A percentile compares a stretch with the other conserved stretches of the same genome.
These are phyloP conservation scores for Aureobasidium sp. DNA, from an alignment of 2,329 filamentous ascomycete species.

Conservation along the genomic window DNA sequence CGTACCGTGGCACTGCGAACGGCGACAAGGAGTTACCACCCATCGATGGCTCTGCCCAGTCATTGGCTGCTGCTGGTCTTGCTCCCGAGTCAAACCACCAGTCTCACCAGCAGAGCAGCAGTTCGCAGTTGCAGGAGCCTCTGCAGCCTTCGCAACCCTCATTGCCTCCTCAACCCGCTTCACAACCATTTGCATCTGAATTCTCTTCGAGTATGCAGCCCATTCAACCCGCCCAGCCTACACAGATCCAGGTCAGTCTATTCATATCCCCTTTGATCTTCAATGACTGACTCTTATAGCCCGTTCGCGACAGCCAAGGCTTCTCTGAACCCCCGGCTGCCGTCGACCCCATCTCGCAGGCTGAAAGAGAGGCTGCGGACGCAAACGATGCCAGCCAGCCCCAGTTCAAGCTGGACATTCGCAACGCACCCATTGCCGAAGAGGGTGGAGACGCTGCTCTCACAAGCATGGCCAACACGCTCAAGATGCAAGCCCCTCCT, in stretches of 20 bases:
- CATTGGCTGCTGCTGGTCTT: conserved; percentile 13
- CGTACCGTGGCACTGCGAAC: conserved; percentile 2
- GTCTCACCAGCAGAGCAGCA: conserved; percentile 28
- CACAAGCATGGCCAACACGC: conserved; percentile 66
- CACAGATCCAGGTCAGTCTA: not conserved
- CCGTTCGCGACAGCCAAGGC: conserved; percentile 63
- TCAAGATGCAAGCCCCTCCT: conserved; percentile 57
- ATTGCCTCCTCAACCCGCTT: not conserved
- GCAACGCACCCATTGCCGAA: conserved; percentile 69
- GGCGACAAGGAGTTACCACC: not conserved
- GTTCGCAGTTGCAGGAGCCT: conserved; percentile 28
- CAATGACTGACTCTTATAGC: conserved; percentile 17
- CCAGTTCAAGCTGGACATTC: conserved; percentile 71
- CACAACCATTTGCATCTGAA: conserved; percentile 17
- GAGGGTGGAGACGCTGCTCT: conserved; percentile 68
- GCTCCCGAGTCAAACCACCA: conserved; percentile 7
- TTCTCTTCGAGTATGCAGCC: conserved; percentile 7
- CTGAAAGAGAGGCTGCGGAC: conserved; percentile 57
- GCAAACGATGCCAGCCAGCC: conserved; percentile 51
- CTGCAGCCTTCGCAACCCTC: conserved; percentile 20
- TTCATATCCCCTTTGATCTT: conserved; percentile 10
- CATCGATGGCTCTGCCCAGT: conserved; percentile 13
- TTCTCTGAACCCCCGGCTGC: conserved; percentile 65
- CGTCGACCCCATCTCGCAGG: conserved; percentile 56
- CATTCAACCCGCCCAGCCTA: not conserved